A percentile compares a stretch with the other conserved stretches of the same genome.
Conservation (phyloP, 495 filamentous ascomycete genomes). For the Xylaria sp. region DNA sequence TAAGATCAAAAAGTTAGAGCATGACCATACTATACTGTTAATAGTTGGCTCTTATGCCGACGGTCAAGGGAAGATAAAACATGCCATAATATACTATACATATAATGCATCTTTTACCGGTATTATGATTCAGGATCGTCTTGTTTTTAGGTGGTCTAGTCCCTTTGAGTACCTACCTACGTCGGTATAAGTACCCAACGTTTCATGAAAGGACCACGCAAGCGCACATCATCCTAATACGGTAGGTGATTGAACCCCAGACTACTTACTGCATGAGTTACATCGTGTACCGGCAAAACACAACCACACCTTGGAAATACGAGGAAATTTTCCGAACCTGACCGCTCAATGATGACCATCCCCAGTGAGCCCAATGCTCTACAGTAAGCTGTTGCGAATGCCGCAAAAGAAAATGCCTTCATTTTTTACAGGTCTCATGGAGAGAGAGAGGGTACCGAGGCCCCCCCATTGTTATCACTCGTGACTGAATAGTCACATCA, state of each 20-base stretch:
- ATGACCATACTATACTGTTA: neutral
- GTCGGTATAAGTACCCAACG: neutral
- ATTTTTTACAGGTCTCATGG: neutral
- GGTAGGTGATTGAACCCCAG: conserved; percentile 12
- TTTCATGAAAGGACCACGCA: conserved; percentile 16
- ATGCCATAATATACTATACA: conserved; percentile 8
- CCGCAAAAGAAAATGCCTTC: neutral
- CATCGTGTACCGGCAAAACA: conserved; percentile 13
- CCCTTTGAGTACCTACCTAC: neutral
- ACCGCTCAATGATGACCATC: conserved; percentile 8
- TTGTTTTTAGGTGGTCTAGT: neutral
- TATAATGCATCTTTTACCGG: conserved; percentile 9
- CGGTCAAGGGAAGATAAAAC: neutral
- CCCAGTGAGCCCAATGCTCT: neutral
- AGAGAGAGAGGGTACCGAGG: neutral
- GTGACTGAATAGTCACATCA: neutral
- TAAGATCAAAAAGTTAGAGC: conserved; percentile 11
- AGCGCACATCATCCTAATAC: neutral
- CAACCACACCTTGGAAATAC: conserved; percentile 10
- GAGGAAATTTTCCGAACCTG: neutral
- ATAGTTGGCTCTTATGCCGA: neutral
- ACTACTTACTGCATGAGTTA: conserved; percentile 19
- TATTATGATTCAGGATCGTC: neutral
- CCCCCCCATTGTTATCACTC: neutral
- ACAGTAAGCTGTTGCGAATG: neutral